Base-by-base conservation (phyloP, 169 alveolate species). In the Eimeria falciformis region DNA sequence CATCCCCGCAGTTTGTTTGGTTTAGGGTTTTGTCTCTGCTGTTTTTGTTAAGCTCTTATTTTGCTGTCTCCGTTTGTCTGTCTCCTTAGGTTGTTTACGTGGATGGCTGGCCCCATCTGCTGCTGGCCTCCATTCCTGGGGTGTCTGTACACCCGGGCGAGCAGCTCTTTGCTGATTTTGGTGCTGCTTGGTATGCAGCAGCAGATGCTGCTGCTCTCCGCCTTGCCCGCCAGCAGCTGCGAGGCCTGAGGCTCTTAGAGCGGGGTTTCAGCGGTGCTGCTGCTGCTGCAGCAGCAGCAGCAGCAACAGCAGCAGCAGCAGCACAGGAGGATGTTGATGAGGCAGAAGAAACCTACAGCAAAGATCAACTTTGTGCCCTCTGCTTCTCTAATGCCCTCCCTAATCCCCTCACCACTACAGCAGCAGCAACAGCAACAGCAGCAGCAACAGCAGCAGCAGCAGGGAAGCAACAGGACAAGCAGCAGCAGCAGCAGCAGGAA, bases 91-190 rank as follows among this genome's bases (percentile, higher is more conserved):
- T 84, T 53, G 95, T 94, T 47, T 94, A 94, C 88, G 73, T 93
- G 33, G 95, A 94, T 68, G 96, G 94, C 5, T 94, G 96, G 96
- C 96, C 96, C 25, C 96, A 94, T 71, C 40, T 94, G 25, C 77
- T 94, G 50, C 90, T 94, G 56, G 89, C 95, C 21, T 73, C 94
- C 9, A 94, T 94, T 27, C 96, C 96, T 6, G 96, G 95, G 6
- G 81, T 93, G 45, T 91, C 92, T 17, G 69, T 94, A 18, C 45
- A 77, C 12, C 78, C 85, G 1, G 96, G 96, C 11, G 95, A 94
- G 53, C 95, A 94, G 69, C 93, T 94, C n/a, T 83, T 94, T 23
- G 96, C 95, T 5, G 96, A 94, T 65, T 94, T 93, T 69, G 96
- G 96, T 17, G 83, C 37, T 66, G 68, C 47, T 77, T 94, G 96